Conservation (phyloP, 1,284 basidiomycete genomes). For the Veloporphyrellus conicus region DNA sequence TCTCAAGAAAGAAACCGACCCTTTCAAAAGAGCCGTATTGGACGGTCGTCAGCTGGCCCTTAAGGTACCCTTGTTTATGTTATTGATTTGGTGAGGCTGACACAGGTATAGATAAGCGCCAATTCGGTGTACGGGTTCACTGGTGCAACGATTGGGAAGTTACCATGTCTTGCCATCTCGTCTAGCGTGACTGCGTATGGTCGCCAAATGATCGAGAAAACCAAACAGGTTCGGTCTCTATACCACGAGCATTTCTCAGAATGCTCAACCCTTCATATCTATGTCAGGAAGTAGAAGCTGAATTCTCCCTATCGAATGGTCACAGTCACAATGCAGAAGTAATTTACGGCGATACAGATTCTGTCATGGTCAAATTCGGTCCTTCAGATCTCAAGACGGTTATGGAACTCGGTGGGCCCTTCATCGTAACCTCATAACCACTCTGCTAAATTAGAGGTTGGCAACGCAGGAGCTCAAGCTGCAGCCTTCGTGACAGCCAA, state of each 20-base stretch:
- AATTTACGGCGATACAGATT: conserved; percentile 97
- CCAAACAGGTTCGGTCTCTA: conserved; percentile 63
- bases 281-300: conserved; percentile 76
- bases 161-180: conserved; percentile 90
- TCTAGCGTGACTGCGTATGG: conserved; percentile 92
- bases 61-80: conserved; percentile 53
- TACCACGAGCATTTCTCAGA: neutral
- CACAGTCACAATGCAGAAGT: conserved; percentile 83
- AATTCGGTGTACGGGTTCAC: conserved; percentile 98
- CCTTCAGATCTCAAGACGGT: conserved; percentile 79
- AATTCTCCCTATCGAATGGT: conserved; percentile 84
- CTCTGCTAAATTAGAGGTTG: neutral
- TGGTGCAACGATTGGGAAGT: conserved; percentile 90
- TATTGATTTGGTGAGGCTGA: neutral
- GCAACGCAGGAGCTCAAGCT: conserved; percentile 76
- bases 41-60: conserved; percentile 92
- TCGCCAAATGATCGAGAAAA: conserved; percentile 95
- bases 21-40: conserved; percentile 90
- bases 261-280: neutral
- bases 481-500: conserved; percentile 89
- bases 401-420: conserved; percentile 75
- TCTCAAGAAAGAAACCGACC: conserved; percentile 90
- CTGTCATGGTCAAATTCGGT: conserved; percentile 95
- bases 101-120: conserved; percentile 71
- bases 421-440: neutral